Evolutionary conservation across 768 basidiomycete genomes (phyloP).

Genomic region (Mycena vulgaris): DNA sequence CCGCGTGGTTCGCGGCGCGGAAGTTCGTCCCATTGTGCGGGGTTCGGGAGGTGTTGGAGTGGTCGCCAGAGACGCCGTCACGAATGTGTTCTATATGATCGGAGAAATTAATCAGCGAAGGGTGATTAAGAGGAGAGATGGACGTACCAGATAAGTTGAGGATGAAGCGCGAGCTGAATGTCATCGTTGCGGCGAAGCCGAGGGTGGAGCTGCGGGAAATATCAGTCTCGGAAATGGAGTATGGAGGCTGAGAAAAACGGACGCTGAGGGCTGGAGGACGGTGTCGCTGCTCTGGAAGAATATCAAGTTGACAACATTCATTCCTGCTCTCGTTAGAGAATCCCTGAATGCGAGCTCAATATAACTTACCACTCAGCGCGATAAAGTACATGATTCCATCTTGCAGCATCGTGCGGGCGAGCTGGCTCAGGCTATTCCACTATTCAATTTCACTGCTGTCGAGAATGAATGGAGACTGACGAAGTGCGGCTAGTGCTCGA

Average conservation of each 20-base stretch:
- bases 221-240: background rate
- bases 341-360: too few relatives aligned
- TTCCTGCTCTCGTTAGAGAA: too few relatives aligned
- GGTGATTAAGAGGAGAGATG: background rate
- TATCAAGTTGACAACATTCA: constrained; percentile 25
- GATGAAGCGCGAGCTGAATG: constrained; percentile 36
- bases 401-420: constrained; percentile 22
- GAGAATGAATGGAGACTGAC: background rate
- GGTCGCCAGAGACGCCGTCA: constrained; percentile 27
- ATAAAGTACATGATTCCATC: constrained; percentile 31
- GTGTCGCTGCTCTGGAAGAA: constrained; percentile 30
- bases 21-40: background rate
- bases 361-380: constrained; percentile 5
- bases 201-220: background rate
- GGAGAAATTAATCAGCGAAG: background rate
- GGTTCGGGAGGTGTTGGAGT: constrained; percentile 17
- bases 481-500: constrained; percentile 21
- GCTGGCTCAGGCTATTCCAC: background rate
- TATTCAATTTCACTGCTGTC: background rate
- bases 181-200: constrained; percentile 31
- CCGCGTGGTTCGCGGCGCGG: constrained; percentile 4
- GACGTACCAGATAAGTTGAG: constrained; percentile 38
- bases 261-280: constrained; percentile 22
- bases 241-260: background rate
- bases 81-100: constrained; percentile 20